Evolutionary conservation across 1,284 basidiomycete species (phyloP).

Genomic region (Puccinia triticina): DNA sequence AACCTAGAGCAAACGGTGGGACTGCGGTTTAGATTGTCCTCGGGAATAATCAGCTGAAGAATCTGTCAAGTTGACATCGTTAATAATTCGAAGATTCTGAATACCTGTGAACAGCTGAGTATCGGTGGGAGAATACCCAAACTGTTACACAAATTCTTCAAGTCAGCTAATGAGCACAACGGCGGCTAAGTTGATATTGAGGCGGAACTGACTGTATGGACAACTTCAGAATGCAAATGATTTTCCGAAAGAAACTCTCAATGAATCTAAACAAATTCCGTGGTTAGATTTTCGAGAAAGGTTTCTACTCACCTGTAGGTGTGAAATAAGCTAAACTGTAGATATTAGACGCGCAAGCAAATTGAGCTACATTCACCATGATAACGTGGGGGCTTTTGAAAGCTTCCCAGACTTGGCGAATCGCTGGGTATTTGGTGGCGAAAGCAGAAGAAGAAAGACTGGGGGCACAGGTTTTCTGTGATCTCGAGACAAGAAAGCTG

Average conservation of each 20-base stretch:
- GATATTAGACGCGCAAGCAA: background rate
- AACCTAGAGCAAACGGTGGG: background rate
- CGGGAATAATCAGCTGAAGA: background rate
- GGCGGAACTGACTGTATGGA: background rate
- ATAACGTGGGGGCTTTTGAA: background rate
- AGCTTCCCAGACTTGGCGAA: background rate
- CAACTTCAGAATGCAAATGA: background rate
- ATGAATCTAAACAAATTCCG: background rate
- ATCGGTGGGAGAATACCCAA: background rate
- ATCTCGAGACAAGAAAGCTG: background rate
- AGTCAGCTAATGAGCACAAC: background rate
- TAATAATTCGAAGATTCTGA: background rate
- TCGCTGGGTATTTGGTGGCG: background rate
- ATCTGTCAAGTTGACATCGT: background rate
- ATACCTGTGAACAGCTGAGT: slow-evolving; percentile 14
- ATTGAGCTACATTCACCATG: background rate
- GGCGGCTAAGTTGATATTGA: background rate
- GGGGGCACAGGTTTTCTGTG: background rate
- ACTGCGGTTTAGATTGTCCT: background rate
- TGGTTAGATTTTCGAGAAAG: background rate
- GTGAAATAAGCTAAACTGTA: slow-evolving; percentile 1
- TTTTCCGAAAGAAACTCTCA: background rate
- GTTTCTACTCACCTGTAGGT: background rate
- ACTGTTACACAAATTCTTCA: background rate
- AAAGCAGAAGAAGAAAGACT: background rate